phyloP scores from a whole-genome alignment of 805 yeast species.

The Sugiyamaella smithiae region DNA sequence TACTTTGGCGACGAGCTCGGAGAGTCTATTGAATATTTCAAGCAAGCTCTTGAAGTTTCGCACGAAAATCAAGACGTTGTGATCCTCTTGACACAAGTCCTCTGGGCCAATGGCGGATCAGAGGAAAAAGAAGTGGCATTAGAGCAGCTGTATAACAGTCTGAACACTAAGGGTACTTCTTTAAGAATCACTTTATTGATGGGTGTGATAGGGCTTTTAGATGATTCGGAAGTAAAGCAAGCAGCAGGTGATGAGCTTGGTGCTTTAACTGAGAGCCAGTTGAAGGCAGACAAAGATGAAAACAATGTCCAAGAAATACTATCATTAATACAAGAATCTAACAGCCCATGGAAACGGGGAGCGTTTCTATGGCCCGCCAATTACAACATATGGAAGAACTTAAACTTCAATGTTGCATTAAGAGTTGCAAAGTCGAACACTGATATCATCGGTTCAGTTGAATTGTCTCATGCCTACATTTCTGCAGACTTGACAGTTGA shows the following conservation, averaged over 20 bases:
- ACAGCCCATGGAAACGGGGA: slow-evolving; percentile 61
- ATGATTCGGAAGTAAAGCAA: slow-evolving; percentile 47
- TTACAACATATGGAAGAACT: slow-evolving; percentile 62
- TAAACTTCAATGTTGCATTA: slow-evolving; percentile 55
- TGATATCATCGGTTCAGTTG: slow-evolving; percentile 45
- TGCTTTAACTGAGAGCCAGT: slow-evolving; percentile 45
- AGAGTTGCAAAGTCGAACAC: slow-evolving; percentile 53
- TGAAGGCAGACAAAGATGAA: slow-evolving; percentile 28
- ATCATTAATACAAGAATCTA: slow-evolving; percentile 46
- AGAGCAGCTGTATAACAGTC: slow-evolving; percentile 70
- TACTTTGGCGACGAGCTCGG: slow-evolving; percentile 65
- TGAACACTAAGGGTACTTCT: slow-evolving; percentile 64
- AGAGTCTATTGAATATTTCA: slow-evolving; percentile 64
- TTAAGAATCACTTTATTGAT: slow-evolving; percentile 65
- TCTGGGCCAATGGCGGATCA: slow-evolving; percentile 66
- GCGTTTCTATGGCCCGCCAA: slow-evolving; percentile 76
- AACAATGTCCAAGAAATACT: slow-evolving; percentile 59
- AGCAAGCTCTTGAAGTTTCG: slow-evolving; percentile 53
- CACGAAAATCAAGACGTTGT: slow-evolving; percentile 65
- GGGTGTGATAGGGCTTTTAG: slow-evolving; percentile 74
- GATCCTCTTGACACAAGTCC: slow-evolving; percentile 70
- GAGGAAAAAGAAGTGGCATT: slow-evolving; percentile 80
- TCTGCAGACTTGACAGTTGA: slow-evolving; percentile 46
- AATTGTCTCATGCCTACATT: slow-evolving; percentile 52
- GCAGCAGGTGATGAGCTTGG: slow-evolving; percentile 67